A percentile compares a stretch with the other conserved stretches of the same genome.
These are phyloP conservation scores for Trichoderma atroviride DNA, from an alignment of 2,329 filamentous ascomycete species.

Conservation along the genomic window DNA sequence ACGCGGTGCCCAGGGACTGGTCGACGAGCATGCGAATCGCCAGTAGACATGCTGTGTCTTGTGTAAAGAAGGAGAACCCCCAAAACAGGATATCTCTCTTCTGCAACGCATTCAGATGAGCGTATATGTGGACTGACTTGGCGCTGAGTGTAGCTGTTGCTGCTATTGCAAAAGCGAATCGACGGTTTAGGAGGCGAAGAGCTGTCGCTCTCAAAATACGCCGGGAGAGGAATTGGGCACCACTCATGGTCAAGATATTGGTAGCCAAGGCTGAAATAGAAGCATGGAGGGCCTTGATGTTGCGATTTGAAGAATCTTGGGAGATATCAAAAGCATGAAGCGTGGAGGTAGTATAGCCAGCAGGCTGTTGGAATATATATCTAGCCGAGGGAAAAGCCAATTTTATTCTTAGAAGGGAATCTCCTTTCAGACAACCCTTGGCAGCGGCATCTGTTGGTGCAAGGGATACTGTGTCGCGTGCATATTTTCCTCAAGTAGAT, in stretches of 20 bases:
- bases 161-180: conserved; percentile 38
- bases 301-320: neutral
- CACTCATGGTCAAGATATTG: neutral
- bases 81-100: conserved; percentile 36
- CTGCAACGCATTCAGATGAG: conserved; percentile 36
- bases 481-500: neutral
- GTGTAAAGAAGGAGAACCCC: conserved; percentile 40
- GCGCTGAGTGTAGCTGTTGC: conserved; percentile 35
- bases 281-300: neutral
- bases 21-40: conserved; percentile 37
- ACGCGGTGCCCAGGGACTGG: conserved; percentile 29
- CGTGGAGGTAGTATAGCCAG: neutral
- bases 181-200: conserved; percentile 34
- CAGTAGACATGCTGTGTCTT: conserved; percentile 38
- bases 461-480: neutral
- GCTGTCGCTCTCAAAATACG: neutral
- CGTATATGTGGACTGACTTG: conserved; percentile 37
- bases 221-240: neutral
- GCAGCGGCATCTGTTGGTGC: neutral
- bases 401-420: neutral
- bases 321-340: neutral
- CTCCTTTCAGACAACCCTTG: neutral
- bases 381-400: neutral
- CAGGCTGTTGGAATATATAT: neutral
- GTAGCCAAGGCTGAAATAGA: too few relatives aligned